These are phyloP conservation scores for Malus asiatica DNA, from an alignment of 306 rosid genomes.

Conservation along the genomic window DNA sequence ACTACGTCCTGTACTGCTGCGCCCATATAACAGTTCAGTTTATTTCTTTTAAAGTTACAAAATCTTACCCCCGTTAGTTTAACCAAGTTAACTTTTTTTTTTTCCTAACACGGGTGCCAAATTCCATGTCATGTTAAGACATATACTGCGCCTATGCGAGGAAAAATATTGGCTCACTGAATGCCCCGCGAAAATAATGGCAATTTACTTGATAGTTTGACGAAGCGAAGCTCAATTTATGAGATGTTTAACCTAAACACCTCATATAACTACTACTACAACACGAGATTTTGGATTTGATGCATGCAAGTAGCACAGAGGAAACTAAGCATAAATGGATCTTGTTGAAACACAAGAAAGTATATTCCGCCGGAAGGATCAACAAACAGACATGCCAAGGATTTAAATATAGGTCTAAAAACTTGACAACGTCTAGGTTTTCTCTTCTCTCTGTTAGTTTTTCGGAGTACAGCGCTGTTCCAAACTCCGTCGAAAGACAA, in stretches of 20 bases:
- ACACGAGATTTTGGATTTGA: not conserved
- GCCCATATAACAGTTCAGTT: too few relatives aligned
- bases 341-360: not conserved
- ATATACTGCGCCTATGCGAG: too few relatives aligned
- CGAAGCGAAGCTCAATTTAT: not conserved
- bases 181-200: too few relatives aligned
- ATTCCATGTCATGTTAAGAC: too few relatives aligned
- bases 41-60: too few relatives aligned
- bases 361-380: not conserved
- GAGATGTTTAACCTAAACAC: not conserved
- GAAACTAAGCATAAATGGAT: not conserved
- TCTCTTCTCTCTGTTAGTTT: not conserved
- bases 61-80: too few relatives aligned
- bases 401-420: not conserved
- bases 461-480: slow-evolving; percentile 16
- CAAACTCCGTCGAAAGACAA: not conserved
- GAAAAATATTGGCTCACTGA: too few relatives aligned
- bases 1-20: not conserved
- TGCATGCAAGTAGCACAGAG: not conserved
- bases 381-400: not conserved
- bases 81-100: too few relatives aligned
- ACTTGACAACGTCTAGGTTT: not conserved
- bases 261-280: not conserved
- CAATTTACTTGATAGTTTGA: too few relatives aligned
- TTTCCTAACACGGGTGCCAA: too few relatives aligned